Conservation (phyloP, 768 basidiomycete genomes). For the Sistotremastrum suecicum region DNA sequence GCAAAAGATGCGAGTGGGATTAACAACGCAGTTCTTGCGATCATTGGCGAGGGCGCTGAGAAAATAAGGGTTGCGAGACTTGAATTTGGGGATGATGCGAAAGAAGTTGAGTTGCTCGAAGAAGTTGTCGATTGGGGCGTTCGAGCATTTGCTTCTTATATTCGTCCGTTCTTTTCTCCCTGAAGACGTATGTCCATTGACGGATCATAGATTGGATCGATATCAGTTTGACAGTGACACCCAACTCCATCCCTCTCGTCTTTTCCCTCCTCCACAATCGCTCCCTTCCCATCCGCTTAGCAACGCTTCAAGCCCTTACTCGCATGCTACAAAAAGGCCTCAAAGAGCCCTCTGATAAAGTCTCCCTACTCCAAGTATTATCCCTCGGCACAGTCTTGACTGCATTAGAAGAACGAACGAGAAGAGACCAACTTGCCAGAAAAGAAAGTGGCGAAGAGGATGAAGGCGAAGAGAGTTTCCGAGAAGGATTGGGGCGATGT, state of each 20-base stretch:
- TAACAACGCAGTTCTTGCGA: slow-evolving; percentile 76
- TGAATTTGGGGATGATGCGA: slow-evolving; percentile 30
- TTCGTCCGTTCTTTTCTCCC: slow-evolving; percentile 52
- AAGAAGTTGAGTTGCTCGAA: slow-evolving; percentile 38
- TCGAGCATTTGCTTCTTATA: slow-evolving; percentile 83
- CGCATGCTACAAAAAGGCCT: slow-evolving; percentile 87
- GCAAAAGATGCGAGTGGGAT: slow-evolving; percentile 78
- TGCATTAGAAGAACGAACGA: slow-evolving; percentile 65
- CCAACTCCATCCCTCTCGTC: slow-evolving; percentile 70
- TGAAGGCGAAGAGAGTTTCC: slow-evolving; percentile 78
- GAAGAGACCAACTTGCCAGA: slow-evolving; percentile 47
- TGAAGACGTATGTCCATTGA: too few species aligned
- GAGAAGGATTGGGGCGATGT: slow-evolving; percentile 78
- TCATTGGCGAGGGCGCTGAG: slow-evolving; percentile 58
- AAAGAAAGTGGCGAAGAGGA: slow-evolving; percentile 46
- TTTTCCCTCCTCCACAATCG: slow-evolving; percentile 71
- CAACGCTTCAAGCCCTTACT: slow-evolving; percentile 65
- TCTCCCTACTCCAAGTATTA: slow-evolving; percentile 81
- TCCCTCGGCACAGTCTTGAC: slow-evolving; percentile 73
- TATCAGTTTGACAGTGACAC: slow-evolving; percentile 90
- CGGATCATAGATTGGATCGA: slow-evolving; percentile 80
- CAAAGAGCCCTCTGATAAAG: slow-evolving; percentile 79
- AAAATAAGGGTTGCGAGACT: slow-evolving; percentile 29
- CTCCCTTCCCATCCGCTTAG: slow-evolving; percentile 66
- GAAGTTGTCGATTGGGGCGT: slow-evolving; percentile 92